Evolutionary conservation across 2,329 filamentous ascomycete species (phyloP).

Genomic region (Apiospora koreana): DNA sequence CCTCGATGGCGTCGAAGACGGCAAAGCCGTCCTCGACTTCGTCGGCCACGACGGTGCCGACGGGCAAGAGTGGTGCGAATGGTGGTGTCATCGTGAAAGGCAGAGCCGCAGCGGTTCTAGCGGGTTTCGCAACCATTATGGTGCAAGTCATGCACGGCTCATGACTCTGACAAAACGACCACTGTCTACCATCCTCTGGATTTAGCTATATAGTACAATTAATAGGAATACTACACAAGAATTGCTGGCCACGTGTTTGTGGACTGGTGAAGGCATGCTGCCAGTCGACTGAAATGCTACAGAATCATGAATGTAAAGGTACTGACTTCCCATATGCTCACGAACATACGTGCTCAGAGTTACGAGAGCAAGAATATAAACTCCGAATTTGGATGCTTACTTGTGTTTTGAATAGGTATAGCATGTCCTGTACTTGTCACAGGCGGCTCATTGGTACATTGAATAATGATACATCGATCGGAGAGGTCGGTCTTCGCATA

Average conservation of each 20-base stretch:
- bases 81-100: background rate
- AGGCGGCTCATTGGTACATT: background rate
- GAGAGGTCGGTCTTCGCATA: background rate
- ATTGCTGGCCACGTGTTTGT: background rate
- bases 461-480: background rate
- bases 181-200: background rate
- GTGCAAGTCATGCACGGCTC: background rate
- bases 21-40: background rate
- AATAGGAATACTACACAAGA: background rate
- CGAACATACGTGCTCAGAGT: background rate
- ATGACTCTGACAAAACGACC: background rate
- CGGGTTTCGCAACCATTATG: background rate
- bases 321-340: background rate
- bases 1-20: slow-evolving; percentile 7
- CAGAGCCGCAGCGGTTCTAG: background rate
- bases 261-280: no score
- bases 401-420: background rate
- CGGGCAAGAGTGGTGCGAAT: background rate
- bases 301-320: background rate
- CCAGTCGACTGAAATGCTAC: background rate
- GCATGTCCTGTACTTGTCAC: background rate
- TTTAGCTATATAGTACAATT: background rate
- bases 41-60: background rate
- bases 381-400: background rate
- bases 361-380: no score